Percentiles rank a stretch among this genome's conserved stretches.
Conservation (phyloP, 1,139 yeast species). For the Candida sp. region DNA sequence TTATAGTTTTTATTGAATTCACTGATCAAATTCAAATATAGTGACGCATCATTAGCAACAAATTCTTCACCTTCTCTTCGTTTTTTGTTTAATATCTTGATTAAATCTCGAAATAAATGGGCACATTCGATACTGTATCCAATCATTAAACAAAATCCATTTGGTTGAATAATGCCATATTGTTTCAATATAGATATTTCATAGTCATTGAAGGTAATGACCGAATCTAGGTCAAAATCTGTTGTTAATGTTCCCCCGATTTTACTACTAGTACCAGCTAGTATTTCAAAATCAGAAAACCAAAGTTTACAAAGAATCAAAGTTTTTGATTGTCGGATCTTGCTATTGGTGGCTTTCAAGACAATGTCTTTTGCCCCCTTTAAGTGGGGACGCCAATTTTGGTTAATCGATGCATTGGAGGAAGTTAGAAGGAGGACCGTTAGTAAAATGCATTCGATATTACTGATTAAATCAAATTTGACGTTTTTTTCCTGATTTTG, state of each 20-base stretch:
- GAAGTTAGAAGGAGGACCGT: constrained; percentile 62
- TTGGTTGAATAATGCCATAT: constrained; percentile 26
- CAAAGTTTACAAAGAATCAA: constrained; percentile 59
- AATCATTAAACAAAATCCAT: constrained; percentile 51
- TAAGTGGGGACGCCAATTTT: constrained; percentile 68
- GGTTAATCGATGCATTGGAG: constrained; percentile 61
- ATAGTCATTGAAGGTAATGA: constrained; percentile 39
- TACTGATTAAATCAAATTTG: constrained; percentile 30
- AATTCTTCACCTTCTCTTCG: constrained; percentile 18
- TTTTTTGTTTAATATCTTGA: constrained; percentile 40
- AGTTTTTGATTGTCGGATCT: constrained; percentile 23
- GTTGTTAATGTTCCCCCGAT: constrained; percentile 58
- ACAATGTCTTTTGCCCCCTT: constrained; percentile 64
- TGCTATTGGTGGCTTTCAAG: constrained; percentile 36
- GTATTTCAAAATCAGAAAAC: constrained; percentile 60
- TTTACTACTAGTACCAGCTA: constrained; percentile 59
- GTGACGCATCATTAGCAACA: constrained; percentile 11
- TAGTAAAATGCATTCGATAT: constrained; percentile 59
- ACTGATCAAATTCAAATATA: constrained; percentile 21
- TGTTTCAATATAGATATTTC: constrained; percentile 30
- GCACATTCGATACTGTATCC: constrained; percentile 55
- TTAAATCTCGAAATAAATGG: constrained; percentile 43
- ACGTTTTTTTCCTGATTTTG: constrained; percentile 15
- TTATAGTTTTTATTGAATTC: constrained; percentile 18
- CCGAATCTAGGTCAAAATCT: constrained; percentile 44